phyloP scores from a whole-genome alignment of 345 rosid species.

The Eucalyptus viminalis region DNA sequence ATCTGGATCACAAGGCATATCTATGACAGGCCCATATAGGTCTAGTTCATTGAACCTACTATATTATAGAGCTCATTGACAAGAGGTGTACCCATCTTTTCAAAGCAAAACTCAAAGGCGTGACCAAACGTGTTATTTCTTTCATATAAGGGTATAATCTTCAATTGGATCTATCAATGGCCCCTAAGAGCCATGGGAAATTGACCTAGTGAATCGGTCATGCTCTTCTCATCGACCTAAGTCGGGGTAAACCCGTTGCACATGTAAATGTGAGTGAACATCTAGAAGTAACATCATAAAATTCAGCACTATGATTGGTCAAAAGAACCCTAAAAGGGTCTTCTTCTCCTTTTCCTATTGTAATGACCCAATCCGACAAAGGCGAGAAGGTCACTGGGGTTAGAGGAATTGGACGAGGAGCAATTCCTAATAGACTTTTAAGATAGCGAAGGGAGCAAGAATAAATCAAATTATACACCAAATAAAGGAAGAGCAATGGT shows the following conservation, averaged over 20 bases:
- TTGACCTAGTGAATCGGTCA: not conserved
- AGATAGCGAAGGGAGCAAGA: not conserved
- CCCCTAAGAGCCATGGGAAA: not conserved
- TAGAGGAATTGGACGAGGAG: accelerated
- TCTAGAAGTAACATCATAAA: not conserved
- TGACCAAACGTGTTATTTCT: not conserved
- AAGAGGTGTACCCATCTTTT: not conserved
- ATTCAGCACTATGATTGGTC: not conserved
- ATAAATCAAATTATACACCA: too few relatives aligned
- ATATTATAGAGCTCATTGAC: not conserved
- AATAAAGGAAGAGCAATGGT: too few relatives aligned
- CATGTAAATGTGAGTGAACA: not conserved
- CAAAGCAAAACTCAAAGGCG: not conserved
- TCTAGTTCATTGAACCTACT: not conserved
- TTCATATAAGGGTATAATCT: not conserved
- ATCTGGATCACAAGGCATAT: not conserved
- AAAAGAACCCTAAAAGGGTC: not conserved
- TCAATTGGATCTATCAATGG: not conserved
- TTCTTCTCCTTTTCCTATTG: not conserved
- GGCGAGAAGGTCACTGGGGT: not conserved
- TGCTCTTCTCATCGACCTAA: not conserved
- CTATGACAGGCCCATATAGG: not conserved
- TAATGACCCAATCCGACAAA: too few relatives aligned
- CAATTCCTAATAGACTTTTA: not conserved
- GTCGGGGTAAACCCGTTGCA: not conserved